Evolutionary conservation across 345 rosid species (phyloP), one percentile per base, ranked within the genome.

Genomic region (Geranium rotundifolium): DNA sequence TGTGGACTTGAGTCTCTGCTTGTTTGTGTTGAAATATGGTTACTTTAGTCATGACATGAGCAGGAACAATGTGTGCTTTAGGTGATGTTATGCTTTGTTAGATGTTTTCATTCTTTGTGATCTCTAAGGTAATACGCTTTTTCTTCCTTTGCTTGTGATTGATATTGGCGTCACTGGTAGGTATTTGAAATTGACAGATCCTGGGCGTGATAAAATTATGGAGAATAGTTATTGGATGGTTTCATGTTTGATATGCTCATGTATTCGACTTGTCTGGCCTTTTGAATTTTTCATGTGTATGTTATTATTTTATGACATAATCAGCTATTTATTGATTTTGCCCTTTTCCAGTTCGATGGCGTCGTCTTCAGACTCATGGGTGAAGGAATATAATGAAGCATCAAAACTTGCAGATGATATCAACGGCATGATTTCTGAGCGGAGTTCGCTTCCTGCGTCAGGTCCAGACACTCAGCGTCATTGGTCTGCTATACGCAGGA

Each of bases 401-500:
- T 68, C 78, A 8, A 91, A 81, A 66, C 73, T 91, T 70, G 73
- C 84, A 0, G 97, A 91, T 64, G 97, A 91, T 57, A 86, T 90
- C 58, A 81, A 73, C 72, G 89, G 81, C 57, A 93, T 90, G 99
- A 82, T 90, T 68, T 78, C 84, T 2, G 99, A 88, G 30, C 73
- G 91, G 67, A 73, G 57, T 67, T 68, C 82, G 0, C 50, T 83
- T 29, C 80, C 84, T 29, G 55, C 80, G 23, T 67, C 95, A 7
- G 97, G 96, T 31, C 96, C 96, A 19, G 97, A 88, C 31, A 72
- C 89, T 20, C 96, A 90, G 67, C 96, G 99, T 17, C 95, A 84
- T 69, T 82, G 87, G 17, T 93, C 99, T 20, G 84, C 92, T 18
- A 81, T 79, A 41, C 79, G 96, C 67, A 85, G 99, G 71, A 93